Base-by-base conservation (phyloP, 1,284 basidiomycete genomes). In the Termitomyces sp. region DNA sequence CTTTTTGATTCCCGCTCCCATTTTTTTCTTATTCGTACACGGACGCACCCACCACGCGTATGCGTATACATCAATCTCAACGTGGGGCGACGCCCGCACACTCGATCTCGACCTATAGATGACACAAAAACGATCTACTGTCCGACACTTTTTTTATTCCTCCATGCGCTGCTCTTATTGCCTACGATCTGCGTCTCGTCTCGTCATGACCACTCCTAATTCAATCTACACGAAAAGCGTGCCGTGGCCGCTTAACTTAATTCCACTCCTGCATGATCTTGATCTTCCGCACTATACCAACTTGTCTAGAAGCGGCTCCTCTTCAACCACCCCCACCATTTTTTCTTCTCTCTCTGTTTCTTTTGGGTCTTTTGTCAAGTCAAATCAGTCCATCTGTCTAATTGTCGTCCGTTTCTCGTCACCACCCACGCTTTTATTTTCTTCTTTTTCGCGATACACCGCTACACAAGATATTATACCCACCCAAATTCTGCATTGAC, bases 161-260 rank as follows among this genome's bases (percentile, higher is more conserved):
- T n/a, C n/a, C 58, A 60, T 79, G 79, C 79, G 80, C 80, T 83
- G 80, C 83, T 83, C 79, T 80, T 69, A 62, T 57, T 67, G 65
- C 59, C 59, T 51, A n/a, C 41, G 50, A 54, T 45, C 47, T 67
- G 61, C 69, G 74, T 76, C 76, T 78, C 76, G 80, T 83, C 79
- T 82, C 79, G 75, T 72, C 72, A 43, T 41, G 55, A 48, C 39
- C 10, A 13, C 21, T 26, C 38, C 21, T 26, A 30, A 30, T 41
- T 49, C 28, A 31, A 34, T 30, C 39, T 41, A 40, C 48, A 41
- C 16, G 5, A 28, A 26, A 31, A 34, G 52, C 52, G 39, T 42
- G 52, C 33, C 49, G 47, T 53, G 33, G 31, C 19, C 42, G 42
- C 50, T 44, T 45, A 43, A 31, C 43, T 39, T 50, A 38, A 50